Base-by-base conservation (phyloP, 2,329 filamentous ascomycete genomes). In the Fusarium paranaense region DNA sequence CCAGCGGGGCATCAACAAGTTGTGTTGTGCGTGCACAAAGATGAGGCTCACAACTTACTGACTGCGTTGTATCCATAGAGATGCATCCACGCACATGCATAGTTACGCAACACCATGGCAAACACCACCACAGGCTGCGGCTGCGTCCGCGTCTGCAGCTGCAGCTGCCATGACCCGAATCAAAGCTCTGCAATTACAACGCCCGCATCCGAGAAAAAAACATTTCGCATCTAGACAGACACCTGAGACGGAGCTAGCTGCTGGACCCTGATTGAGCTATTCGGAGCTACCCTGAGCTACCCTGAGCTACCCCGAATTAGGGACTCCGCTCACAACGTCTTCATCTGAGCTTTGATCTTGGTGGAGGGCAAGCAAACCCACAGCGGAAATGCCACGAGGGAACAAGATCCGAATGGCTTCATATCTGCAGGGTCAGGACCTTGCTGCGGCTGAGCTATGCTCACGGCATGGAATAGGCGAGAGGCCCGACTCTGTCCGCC, bases 251-350 rank as follows among this genome's bases (percentile, higher is more conserved):
- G 62, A 60, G 67, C 65, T 69, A 69, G 71, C 47, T 45, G 32
- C 58, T 74, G 65, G 68, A 72, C 71, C 71, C 64, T 71, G 61
- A 69, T 64, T 50, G 25, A 62, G 45, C 45, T 65, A 22, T 47
- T 42, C 54, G 38, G 38, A 74, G 68, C 62, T 35, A 30, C 25
- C 45, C 45, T 50, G 37, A 74, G 67, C 62, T 35, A 27, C 22
- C 45, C 45, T 50, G 25, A 50, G 45, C 45, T 74, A 72, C 72
- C 72, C 69, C 72, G 50, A 33, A 66, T 69, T 47, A 40, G 42
- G 52, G 54, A 38, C 54, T 64, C 57, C 35, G 38, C 58, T 58
- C 62, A 8, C 50, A 40, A 69, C 33, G 30, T 56, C 57, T 30
- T 50, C 40, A 66, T 35, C 37, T 45, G 52, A 59, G 71, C 68